Conservation (phyloP, 1,139 yeast genomes). For the Hyphopichia pseudoburtonii region DNA sequence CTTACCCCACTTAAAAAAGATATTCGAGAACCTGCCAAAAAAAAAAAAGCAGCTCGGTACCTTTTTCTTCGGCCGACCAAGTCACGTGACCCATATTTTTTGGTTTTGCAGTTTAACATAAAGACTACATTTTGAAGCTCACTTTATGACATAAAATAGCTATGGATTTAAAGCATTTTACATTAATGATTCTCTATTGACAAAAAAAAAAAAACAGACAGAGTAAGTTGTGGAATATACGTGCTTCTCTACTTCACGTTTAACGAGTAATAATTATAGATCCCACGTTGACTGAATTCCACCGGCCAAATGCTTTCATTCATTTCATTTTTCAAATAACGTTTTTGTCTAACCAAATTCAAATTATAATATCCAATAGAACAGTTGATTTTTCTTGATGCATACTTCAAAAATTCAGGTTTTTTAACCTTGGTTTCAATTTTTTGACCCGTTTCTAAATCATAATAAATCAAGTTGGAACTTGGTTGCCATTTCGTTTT, state of each 20-base stretch:
- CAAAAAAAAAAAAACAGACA: background rate
- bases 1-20: no score
- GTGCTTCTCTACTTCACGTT: conserved; percentile 42
- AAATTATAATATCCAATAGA: conserved; percentile 52
- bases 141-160: no score
- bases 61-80: no score
- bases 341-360: conserved; percentile 33
- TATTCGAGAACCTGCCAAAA: no score
- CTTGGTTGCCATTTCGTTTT: conserved; percentile 18
- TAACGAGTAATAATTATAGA: conserved; percentile 66
- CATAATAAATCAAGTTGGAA: conserved; percentile 52
- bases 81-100: no score
- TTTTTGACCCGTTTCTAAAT: conserved; percentile 65
- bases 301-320: conserved; percentile 63
- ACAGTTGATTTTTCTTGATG: conserved; percentile 62
- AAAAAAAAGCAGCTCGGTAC: no score
- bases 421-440: conserved; percentile 54
- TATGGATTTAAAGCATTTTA: no score
- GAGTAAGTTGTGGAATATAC: background rate
- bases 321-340: conserved; percentile 23
- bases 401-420: conserved; percentile 62
- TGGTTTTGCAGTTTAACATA: no score
- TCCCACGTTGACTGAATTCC: conserved; percentile 64
- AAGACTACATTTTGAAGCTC: no score
- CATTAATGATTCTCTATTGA: no score